Evolutionary conservation across 768 basidiomycete species (phyloP), one percentile per base, ranked within the genome.

Genomic region (Suillus subaureus): DNA sequence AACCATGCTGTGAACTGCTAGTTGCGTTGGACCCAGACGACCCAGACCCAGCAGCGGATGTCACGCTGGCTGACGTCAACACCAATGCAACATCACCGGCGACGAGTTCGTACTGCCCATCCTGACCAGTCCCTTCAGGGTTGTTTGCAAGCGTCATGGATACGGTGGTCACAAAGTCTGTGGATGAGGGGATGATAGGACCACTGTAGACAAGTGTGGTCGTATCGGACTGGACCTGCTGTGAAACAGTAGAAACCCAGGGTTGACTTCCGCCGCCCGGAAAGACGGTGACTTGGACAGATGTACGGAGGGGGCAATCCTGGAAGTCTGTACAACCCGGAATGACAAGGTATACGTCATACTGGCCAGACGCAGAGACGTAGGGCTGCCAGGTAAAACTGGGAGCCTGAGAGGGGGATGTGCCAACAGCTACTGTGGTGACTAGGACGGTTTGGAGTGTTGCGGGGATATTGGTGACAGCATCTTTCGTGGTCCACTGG

Each of bases 301-400:
- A 86, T 0, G 96, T 97, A 18, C 97, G 89, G 31, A 81, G 76
- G 18, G 77, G 81, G 73, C 97, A 99, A 71, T 97, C 92, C 67
- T 89, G 87, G 71, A 95, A 85, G 64, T 87, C 78, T 4, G 81
- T 79, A 78, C 97, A 99, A 15, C 96, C 96, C 0, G 97, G 97
- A 18, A 97, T 84, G 52, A 93, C 83, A 49, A 99, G 73, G 77
- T 90, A 92, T 68, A 99, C 82, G 49, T 90, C 86, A 77, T 99
- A 99, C 66, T 86, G 79, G 39, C 96, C 97, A 3, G 92, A 84
- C 12, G 93, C 90, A 0, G 93, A 93, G n/a, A 99, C 90, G 71
- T 94, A 95, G 0, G 96, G 96, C 76, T 87, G 84, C 90, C 94
- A 97, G 0, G 92, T 96, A 74, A 97, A 87, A 42, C 84, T 88